Evolutionary conservation across 148 eudicot species (phyloP).

Genomic region (Persicaria tinctoria): DNA sequence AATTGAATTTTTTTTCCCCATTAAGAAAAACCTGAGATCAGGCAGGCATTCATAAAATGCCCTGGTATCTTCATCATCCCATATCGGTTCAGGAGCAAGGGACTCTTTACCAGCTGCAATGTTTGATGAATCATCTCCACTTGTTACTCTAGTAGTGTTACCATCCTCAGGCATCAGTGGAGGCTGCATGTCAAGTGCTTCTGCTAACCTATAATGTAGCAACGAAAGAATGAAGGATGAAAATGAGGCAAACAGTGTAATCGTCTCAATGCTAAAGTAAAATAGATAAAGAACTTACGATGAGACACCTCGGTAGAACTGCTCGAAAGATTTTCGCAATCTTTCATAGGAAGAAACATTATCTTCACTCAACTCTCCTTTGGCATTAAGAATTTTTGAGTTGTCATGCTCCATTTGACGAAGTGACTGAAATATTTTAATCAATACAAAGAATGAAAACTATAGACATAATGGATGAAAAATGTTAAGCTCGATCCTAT

Average conservation of each 20-base stretch:
- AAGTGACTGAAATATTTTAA: constrained; percentile 50
- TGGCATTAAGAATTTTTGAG: constrained; percentile 80
- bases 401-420: constrained; percentile 96
- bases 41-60: constrained; percentile 92
- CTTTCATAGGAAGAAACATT: constrained; percentile 84
- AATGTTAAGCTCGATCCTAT: background rate
- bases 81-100: constrained; percentile 66
- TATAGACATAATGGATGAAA: background rate
- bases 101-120: constrained; percentile 63
- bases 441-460: constrained; percentile 9
- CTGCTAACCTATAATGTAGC: constrained; percentile 59
- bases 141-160: constrained; percentile 84
- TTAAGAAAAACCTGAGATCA: constrained; percentile 70
- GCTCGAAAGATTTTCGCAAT: constrained; percentile 89
- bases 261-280: background rate
- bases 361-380: constrained; percentile 94
- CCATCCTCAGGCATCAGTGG: constrained; percentile 98
- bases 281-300: constrained; percentile 47
- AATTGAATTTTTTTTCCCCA: background rate
- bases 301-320: constrained; percentile 77
- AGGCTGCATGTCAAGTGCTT: constrained; percentile 95
- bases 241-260: background rate
- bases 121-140: constrained; percentile 66
- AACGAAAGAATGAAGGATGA: background rate
- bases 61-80: constrained; percentile 98